phyloP scores from a whole-genome alignment of 257 asterid genomes.

The Petrea volubilis region DNA sequence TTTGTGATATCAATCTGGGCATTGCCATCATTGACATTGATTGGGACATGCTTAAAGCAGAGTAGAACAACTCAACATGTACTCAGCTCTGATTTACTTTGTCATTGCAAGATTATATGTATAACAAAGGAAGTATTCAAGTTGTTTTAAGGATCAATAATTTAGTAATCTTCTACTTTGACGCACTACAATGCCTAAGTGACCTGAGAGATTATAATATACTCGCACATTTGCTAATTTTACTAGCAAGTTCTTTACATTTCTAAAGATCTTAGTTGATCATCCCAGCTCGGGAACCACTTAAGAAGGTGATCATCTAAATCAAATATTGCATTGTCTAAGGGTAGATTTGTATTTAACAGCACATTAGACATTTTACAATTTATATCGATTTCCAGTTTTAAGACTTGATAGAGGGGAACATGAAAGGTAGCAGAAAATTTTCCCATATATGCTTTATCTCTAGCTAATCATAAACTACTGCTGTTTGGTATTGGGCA shows the following conservation, averaged over 20 bases:
- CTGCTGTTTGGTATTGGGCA: not conserved
- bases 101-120: slow-evolving; percentile 42
- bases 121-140: slow-evolving; percentile 7
- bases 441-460: not conserved
- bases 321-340: too few species aligned
- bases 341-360: not conserved
- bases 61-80: slow-evolving; percentile 36
- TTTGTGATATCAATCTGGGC: slow-evolving; percentile 27
- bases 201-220: not conserved
- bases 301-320: too few species aligned
- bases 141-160: not conserved
- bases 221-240: too few species aligned
- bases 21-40: slow-evolving; percentile 45
- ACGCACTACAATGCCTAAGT: not conserved
- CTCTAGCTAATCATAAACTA: slow-evolving; percentile 8
- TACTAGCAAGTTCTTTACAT: too few species aligned
- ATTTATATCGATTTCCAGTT: slow-evolving; percentile 10
- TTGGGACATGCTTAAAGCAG: slow-evolving; percentile 27
- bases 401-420: not conserved
- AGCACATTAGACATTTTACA: not conserved
- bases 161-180: not conserved
- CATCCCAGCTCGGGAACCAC: too few species aligned
- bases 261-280: too few species aligned
- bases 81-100: slow-evolving; percentile 35
- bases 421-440: not conserved